Conservation (phyloP, 805 yeast species). For the Kuraishia cidri region DNA sequence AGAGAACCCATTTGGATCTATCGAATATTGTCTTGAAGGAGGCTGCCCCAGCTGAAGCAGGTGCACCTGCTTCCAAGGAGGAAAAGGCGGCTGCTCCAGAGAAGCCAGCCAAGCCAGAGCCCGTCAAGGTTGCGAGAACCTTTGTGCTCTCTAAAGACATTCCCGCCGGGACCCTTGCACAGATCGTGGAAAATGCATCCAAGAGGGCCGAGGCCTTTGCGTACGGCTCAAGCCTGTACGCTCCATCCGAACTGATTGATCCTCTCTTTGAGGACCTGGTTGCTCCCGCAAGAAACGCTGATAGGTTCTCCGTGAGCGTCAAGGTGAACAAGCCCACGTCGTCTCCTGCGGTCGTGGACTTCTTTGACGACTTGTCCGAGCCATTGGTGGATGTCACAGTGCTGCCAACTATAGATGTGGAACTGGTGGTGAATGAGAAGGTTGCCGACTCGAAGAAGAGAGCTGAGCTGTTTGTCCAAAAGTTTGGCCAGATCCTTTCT, state of each 20-base stretch:
- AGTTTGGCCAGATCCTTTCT: conserved; percentile 2
- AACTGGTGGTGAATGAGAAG: conserved; percentile 24
- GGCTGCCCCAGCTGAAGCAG: conserved; percentile 13
- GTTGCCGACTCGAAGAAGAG: conserved; percentile 35
- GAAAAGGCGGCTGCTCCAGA: conserved; percentile 14
- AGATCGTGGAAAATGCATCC: conserved; percentile 33
- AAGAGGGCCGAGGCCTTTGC: conserved; percentile 33
- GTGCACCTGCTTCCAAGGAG: conserved; percentile 9
- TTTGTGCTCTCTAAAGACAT: conserved; percentile 19
- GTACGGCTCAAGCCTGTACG: conserved; percentile 23
- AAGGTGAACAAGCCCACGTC: conserved; percentile 15
- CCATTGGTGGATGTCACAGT: conserved; percentile 10
- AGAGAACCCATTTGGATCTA: conserved; percentile 59
- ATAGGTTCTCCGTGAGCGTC: conserved; percentile 29
- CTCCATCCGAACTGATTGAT: conserved; percentile 41
- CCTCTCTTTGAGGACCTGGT: conserved; percentile 51
- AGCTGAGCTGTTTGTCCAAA: conserved; percentile 19
- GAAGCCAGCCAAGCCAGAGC: conserved; percentile 21
- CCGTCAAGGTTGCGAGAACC: conserved; percentile 20
- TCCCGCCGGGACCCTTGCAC: conserved; percentile 14
- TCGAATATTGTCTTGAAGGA: conserved; percentile 48
- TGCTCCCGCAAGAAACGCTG: conserved; percentile 30
- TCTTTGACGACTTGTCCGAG: conserved; percentile 14
- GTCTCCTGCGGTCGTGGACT: conserved; percentile 5
- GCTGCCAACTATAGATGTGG: conserved; percentile 22